Percentiles rank a stretch among this genome's conserved stretches.
Conservation (phyloP, 2,329 filamentous ascomycete genomes). For the Fusarium vanettenii region DNA sequence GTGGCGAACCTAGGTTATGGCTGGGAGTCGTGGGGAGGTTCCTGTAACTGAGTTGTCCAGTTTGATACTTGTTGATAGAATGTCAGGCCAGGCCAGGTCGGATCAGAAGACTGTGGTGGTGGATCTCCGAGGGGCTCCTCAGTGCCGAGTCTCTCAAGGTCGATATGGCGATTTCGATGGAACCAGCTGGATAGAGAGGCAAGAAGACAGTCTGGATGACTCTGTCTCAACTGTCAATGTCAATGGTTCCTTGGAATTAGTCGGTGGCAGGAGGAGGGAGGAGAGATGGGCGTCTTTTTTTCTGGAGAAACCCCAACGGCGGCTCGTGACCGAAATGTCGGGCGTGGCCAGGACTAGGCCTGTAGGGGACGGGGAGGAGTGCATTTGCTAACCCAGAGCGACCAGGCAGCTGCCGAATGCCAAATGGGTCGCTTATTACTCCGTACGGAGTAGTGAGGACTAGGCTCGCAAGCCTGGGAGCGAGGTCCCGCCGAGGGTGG, state of each 20-base stretch:
- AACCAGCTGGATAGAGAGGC: background rate
- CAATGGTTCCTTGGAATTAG: conserved; percentile 9
- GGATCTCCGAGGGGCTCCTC: conserved; percentile 18
- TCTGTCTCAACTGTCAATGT: conserved; percentile 13
- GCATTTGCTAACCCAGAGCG: conserved; percentile 33
- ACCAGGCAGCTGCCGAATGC: conserved; percentile 38
- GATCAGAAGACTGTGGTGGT: conserved; percentile 32
- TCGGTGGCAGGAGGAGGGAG: conserved; percentile 27
- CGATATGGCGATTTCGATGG: background rate
- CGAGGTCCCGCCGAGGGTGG: conserved; percentile 47
- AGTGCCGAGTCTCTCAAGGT: conserved; percentile 2
- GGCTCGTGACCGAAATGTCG: conserved; percentile 41
- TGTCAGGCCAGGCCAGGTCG: conserved; percentile 27
- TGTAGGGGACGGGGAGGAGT: conserved; percentile 30
- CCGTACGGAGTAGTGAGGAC: conserved; percentile 38
- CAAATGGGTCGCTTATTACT: conserved; percentile 46
- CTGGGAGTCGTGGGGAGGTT: background rate
- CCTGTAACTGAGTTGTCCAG: conserved; percentile 8
- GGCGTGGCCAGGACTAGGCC: conserved; percentile 31
- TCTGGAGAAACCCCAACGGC: conserved; percentile 34
- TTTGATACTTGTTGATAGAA: conserved; percentile 22
- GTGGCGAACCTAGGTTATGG: background rate
- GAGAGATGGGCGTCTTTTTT: conserved; percentile 34
- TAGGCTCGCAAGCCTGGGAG: conserved; percentile 40
- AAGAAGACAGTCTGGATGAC: background rate